Percentiles rank a stretch among this genome's conserved stretches.
phyloP scores from a whole-genome alignment of 164 flowering plant species.

The Aristolochia contorta region DNA sequence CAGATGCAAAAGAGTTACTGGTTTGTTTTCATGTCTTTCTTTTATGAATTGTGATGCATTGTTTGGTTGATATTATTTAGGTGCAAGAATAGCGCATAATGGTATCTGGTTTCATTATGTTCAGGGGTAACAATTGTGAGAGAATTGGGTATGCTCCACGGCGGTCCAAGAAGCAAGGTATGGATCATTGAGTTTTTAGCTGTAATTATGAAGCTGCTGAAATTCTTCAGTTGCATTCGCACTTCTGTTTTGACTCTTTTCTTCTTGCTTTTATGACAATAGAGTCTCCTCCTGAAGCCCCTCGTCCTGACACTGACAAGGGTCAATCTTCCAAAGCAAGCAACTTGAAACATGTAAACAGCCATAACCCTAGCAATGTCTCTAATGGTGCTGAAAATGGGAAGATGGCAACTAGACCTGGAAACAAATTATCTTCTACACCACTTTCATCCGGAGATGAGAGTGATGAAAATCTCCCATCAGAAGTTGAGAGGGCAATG shows the following conservation, averaged over 20 bases:
- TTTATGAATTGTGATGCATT: background rate
- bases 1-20: slow-evolving; percentile 81
- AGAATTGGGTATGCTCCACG: slow-evolving; percentile 74
- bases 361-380: background rate
- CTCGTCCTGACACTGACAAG: slow-evolving; percentile 1
- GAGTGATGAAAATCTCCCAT: slow-evolving; percentile 11
- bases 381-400: slow-evolving; percentile 7
- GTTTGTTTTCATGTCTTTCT: slow-evolving; percentile 26
- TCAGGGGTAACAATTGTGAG: slow-evolving; percentile 52
- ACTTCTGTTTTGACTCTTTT: background rate
- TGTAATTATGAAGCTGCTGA: background rate
- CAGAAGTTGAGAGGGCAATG: slow-evolving; percentile 9
- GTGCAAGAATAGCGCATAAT: background rate
- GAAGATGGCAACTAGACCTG: slow-evolving; percentile 5
- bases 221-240: background rate
- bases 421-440: slow-evolving; percentile 17
- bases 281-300: slow-evolving; percentile 7
- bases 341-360: slow-evolving; percentile 12
- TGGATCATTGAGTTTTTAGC: slow-evolving; percentile 21
- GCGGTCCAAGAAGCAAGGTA: slow-evolving; percentile 18
- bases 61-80: background rate
- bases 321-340: background rate
- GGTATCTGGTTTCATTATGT: slow-evolving; percentile 1
- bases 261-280: background rate
- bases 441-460: slow-evolving; percentile 11